Evolutionary conservation across 768 basidiomycete species (phyloP).

Genomic region (Lepiota venenata): DNA sequence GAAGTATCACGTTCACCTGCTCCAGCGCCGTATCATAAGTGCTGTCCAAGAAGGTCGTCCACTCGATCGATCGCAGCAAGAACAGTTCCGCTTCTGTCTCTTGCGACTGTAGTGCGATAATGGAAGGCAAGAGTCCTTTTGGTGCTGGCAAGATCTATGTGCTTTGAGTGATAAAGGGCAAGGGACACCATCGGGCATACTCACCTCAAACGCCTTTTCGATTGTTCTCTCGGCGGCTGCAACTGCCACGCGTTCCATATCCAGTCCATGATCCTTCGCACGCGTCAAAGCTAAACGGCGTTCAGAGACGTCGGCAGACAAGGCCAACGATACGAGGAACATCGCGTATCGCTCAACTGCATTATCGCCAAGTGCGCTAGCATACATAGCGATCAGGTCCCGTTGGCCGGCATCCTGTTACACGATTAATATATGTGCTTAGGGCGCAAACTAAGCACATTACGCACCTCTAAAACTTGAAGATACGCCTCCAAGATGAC

Average conservation of each 20-base stretch:
- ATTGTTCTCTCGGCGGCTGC: conserved; percentile 78
- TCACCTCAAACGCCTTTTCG: conserved; percentile 63
- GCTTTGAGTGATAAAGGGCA: conserved; percentile 6
- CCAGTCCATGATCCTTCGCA: conserved; percentile 81
- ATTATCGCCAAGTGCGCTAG: conserved; percentile 84
- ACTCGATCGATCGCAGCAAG: conserved; percentile 87
- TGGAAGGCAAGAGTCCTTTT: conserved; percentile 57
- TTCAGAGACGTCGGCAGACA: conserved; percentile 59
- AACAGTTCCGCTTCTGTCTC: conserved; percentile 57
- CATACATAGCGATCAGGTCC: conserved; percentile 91
- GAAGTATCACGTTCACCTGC: conserved; percentile 83
- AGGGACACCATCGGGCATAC: conserved; percentile 13
- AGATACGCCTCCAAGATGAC: conserved; percentile 87
- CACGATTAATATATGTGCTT: not conserved
- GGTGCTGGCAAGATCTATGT: conserved; percentile 47
- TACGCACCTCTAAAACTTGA: conserved; percentile 73
- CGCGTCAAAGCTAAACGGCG: conserved; percentile 67
- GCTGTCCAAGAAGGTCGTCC: conserved; percentile 76
- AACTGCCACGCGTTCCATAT: conserved; percentile 75
- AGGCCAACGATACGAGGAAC: conserved; percentile 78
- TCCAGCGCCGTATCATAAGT: conserved; percentile 80
- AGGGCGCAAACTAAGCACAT: not conserved
- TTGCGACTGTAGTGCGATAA: conserved; percentile 52
- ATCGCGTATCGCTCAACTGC: conserved; percentile 90
- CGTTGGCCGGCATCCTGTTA: conserved; percentile 69